Conservation (phyloP, 108 stramenopile species). For the Nitzschia putrida region DNA sequence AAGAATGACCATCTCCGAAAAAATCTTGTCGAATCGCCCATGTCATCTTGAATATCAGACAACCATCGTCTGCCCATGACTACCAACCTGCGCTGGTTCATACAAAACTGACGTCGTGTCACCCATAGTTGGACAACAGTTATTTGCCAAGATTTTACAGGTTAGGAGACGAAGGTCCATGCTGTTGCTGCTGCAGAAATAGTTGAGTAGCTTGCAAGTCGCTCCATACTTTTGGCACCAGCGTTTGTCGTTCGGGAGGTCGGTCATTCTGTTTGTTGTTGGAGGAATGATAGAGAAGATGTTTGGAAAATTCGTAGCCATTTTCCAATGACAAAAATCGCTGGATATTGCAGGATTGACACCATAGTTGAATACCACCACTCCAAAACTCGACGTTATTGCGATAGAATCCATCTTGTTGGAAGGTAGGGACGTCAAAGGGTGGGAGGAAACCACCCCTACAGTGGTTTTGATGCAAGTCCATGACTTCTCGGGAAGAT, state of each 20-base stretch:
- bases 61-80: too few relatives aligned
- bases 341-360: constrained; percentile 48
- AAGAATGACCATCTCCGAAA: too few relatives aligned
- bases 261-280: constrained; percentile 68
- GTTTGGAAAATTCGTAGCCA: constrained; percentile 53
- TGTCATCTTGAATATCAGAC: too few relatives aligned
- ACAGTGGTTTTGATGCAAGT: constrained; percentile 52
- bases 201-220: constrained; percentile 35
- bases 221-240: constrained; percentile 55
- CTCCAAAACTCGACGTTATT: constrained; percentile 64
- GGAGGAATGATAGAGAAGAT: constrained; percentile 63
- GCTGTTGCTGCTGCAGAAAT: too few relatives aligned
- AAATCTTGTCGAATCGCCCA: too few relatives aligned
- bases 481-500: constrained; percentile 34
- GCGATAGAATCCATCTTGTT: constrained; percentile 48
- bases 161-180: too few relatives aligned
- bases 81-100: too few relatives aligned
- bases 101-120: too few relatives aligned
- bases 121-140: too few relatives aligned
- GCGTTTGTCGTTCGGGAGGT: constrained; percentile 35
- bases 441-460: constrained; percentile 71
- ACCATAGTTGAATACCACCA: constrained; percentile 43
- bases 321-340: constrained; percentile 60
- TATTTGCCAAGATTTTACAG: too few relatives aligned
- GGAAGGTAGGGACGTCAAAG: constrained; percentile 46